Conservation (phyloP, 306 rosid genomes). For the Vigna hirtella region DNA sequence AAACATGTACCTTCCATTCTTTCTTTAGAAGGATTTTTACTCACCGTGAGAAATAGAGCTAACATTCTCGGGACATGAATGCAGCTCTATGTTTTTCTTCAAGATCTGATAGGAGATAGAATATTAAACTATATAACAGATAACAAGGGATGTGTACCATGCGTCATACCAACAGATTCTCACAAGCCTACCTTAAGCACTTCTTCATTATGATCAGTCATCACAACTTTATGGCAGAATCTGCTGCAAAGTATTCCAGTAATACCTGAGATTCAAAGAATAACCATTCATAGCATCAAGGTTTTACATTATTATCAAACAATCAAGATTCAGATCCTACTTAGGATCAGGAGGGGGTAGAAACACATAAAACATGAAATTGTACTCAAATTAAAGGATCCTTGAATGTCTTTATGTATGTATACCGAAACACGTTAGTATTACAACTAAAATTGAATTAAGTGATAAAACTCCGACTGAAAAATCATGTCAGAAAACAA, state of each 20-base stretch:
- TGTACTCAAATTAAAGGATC: not conserved
- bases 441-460: not conserved
- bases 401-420: not conserved
- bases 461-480: not conserved
- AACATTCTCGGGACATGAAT: conserved; percentile 62
- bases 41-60: conserved; percentile 62
- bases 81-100: conserved; percentile 83
- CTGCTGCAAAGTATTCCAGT: conserved; percentile 87
- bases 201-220: conserved; percentile 94
- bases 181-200: conserved; percentile 78
- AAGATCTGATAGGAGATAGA: conserved; percentile 66
- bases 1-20: conserved; percentile 31
- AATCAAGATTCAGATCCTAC: conserved; percentile 24
- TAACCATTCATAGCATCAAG: conserved; percentile 32
- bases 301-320: not conserved
- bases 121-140: conserved; percentile 40
- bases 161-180: conserved; percentile 40
- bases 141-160: conserved; percentile 37
- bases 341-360: not conserved
- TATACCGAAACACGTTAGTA: not conserved
- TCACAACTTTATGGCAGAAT: conserved; percentile 77
- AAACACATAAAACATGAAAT: conserved; percentile 25
- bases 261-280: conserved; percentile 62
- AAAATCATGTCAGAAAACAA: not conserved
- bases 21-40: conserved; percentile 42